A percentile compares a stretch with the other conserved stretches of the same genome.
Evolutionary conservation across 2,329 filamentous ascomycete genomes (phyloP).

Genomic region (Colletotrichum cordylinicola): DNA sequence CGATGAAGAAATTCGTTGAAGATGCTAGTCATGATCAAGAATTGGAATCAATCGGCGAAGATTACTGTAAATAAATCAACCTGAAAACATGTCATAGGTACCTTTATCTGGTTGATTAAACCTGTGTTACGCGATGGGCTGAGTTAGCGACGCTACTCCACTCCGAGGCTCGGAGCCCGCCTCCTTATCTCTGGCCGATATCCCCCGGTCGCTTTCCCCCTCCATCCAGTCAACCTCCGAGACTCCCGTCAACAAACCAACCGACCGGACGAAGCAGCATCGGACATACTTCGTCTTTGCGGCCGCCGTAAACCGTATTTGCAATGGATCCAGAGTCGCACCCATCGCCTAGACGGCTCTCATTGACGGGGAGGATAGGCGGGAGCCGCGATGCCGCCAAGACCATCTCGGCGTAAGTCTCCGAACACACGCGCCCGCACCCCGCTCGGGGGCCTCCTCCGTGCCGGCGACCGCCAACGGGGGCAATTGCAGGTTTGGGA

Average conservation of each 20-base stretch:
- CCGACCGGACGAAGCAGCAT: not conserved
- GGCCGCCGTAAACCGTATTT: not conserved
- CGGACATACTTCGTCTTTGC: too few relatives aligned
- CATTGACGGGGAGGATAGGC: not conserved
- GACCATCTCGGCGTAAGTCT: constrained; percentile 18
- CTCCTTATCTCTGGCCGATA: not conserved
- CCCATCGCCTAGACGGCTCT: not conserved
- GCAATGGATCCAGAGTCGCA: not conserved
- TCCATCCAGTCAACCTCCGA: not conserved
- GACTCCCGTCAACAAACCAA: not conserved
- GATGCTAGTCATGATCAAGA: too few relatives aligned
- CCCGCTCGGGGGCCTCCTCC: not conserved
- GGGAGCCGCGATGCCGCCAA: constrained; percentile 3
- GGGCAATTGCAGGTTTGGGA: not conserved
- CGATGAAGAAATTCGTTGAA: not conserved
- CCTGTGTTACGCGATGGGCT: not conserved
- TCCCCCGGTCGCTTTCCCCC: not conserved
- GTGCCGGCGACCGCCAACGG: not conserved
- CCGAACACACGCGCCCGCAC: not conserved
- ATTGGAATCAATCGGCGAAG: too few relatives aligned
- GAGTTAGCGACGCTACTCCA: not conserved
- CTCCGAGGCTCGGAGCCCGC: constrained; percentile 3
- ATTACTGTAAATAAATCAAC: too few relatives aligned
- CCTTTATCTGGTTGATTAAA: not conserved
- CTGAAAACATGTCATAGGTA: not conserved